Conservation (phyloP, 192 early-diverging fungal genomes). For the Pilaira anomala region DNA sequence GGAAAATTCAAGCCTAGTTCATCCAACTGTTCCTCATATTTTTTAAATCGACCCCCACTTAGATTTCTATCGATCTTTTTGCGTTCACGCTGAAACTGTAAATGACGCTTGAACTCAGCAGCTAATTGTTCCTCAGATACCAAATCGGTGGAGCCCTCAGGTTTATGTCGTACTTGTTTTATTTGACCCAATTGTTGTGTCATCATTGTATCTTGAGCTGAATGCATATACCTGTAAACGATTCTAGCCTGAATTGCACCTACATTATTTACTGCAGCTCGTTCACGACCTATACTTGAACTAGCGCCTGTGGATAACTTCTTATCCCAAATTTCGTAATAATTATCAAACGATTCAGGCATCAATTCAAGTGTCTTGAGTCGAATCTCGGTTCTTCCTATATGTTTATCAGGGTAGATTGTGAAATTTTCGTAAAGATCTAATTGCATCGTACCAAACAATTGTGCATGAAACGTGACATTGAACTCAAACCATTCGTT, state of each 20-base stretch:
- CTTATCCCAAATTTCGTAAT: constrained; percentile 77
- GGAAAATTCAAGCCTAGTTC: neutral
- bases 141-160: neutral
- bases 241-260: constrained; percentile 67
- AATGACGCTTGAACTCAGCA: constrained; percentile 13
- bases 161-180: neutral
- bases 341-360: constrained; percentile 66
- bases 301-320: constrained; percentile 59
- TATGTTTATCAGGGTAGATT: constrained; percentile 58
- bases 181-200: neutral
- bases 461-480: constrained; percentile 69
- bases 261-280: constrained; percentile 45
- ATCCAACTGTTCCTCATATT: constrained; percentile 7
- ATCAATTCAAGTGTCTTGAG: constrained; percentile 57
- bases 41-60: constrained; percentile 6
- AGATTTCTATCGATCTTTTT: neutral
- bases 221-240: neutral
- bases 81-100: constrained; percentile 10
- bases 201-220: neutral
- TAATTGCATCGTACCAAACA: constrained; percentile 68
- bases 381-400: constrained; percentile 68
- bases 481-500: constrained; percentile 70
- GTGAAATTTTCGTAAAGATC: constrained; percentile 66
- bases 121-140: constrained; percentile 13
- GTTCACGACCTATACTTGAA: constrained; percentile 44